Evolutionary conservation across 345 rosid genomes (phyloP), one percentile per base, ranked within the genome.

Genomic region (Firmiana major): DNA sequence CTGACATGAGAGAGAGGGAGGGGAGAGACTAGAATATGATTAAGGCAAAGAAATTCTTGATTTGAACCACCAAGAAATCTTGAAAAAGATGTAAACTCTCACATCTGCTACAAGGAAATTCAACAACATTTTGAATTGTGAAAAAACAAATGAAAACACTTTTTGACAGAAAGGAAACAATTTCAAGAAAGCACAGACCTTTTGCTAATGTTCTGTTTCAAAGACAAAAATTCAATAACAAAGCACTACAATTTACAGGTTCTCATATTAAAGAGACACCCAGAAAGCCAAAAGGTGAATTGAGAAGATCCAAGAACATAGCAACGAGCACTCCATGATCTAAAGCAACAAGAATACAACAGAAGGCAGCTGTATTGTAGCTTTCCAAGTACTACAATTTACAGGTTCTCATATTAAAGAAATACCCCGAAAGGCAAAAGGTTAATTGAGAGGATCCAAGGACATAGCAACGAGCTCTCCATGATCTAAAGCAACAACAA

Each of bases 301-400:
- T 28, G 46, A 15, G 73, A 64, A 78, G 22, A 74, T 26, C 24
- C 68, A 45, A 6, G 60, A 46, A 86, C 73, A 73, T 9, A 51
- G 75, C 76, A 83, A 84, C 85, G 84, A 88, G 89, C 83, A 55
- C 49, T 74, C 84, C 88, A 83, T 85, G 84, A 81, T 82, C 84
- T 22, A 62, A 71, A 65, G 74, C 85, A 73, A 84, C 84, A 75
- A 84, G 88, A 85, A 36, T 36, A 36, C 89, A 85, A 86, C 55
- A 66, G 48, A 75, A 51, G 85, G 87, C 93, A 89, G 90, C 91
- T 86, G 90, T 87, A 78, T 73, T 86, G 75, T 82, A 36, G 40
- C 6, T 36, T 5, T 1, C 40, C 40, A 36, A 36, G 6, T 5
- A 36, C 40, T 36, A 49, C 54, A 24, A 26, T 62, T 60, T 10